phyloP scores from a whole-genome alignment of 352 stramenopile genomes.

The Phytopythium cucurbitacearum region DNA sequence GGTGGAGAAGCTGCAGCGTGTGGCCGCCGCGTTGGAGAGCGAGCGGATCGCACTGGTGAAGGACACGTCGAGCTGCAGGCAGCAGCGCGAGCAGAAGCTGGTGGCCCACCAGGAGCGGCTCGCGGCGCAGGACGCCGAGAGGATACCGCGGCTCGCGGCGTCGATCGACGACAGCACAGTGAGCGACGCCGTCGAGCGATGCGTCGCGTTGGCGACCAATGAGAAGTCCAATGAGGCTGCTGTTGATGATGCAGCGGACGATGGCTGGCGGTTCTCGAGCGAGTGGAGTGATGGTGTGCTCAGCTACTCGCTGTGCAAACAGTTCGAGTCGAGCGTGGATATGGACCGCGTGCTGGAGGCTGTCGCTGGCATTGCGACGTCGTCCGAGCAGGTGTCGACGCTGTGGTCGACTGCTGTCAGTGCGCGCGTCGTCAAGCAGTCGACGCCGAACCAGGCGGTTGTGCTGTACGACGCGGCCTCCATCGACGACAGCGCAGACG shows the following conservation, averaged over 20 bases:
- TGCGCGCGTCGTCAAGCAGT: slow-evolving; percentile 24
- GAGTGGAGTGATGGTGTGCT: slow-evolving; percentile 16
- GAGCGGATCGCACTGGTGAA: slow-evolving; percentile 39
- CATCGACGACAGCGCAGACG: slow-evolving; percentile 22
- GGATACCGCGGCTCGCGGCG: background rate
- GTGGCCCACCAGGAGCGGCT: background rate
- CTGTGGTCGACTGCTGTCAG: slow-evolving; percentile 29
- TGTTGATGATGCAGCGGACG: background rate
- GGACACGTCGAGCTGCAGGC: slow-evolving; percentile 22
- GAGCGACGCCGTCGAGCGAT: slow-evolving; percentile 13
- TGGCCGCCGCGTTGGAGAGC: slow-evolving; percentile 33
- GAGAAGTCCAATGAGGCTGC: background rate
- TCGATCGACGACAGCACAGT: background rate
- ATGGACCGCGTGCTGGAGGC: slow-evolving; percentile 25
- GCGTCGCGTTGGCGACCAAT: too few relatives aligned
- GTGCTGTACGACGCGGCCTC: slow-evolving; percentile 26
- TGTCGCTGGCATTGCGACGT: slow-evolving; percentile 21
- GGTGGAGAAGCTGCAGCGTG: slow-evolving; percentile 48
- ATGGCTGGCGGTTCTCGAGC: slow-evolving; percentile 33
- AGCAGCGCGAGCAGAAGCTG: slow-evolving; percentile 16
- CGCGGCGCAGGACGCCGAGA: background rate
- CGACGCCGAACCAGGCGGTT: slow-evolving; percentile 16
- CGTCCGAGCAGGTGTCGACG: slow-evolving; percentile 21
- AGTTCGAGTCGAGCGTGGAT: slow-evolving; percentile 21
- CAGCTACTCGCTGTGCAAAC: slow-evolving; percentile 25